Percentiles rank a stretch among this genome's conserved stretches.
These are phyloP conservation scores for Microthyrium microscopicum DNA, from an alignment of 2,329 filamentous ascomycete genomes.

Conservation along the genomic window DNA sequence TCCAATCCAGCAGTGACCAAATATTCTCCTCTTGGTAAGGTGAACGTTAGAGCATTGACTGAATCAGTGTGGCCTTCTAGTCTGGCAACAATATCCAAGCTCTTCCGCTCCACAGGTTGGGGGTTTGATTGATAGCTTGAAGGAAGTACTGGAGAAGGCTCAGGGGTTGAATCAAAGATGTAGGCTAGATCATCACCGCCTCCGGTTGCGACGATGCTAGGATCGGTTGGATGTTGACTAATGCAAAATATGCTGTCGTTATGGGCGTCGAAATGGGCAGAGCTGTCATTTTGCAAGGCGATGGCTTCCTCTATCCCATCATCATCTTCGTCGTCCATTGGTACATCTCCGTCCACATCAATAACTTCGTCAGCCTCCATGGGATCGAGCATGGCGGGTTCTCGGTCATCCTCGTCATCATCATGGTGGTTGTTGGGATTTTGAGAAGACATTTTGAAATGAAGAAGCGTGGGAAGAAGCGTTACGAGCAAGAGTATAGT, in stretches of 20 bases:
- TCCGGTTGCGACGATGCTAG: conserved; percentile 69
- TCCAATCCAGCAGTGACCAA: conserved; percentile 79
- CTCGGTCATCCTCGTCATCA: conserved; percentile 35
- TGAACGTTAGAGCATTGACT: conserved; percentile 75
- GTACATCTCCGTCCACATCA: conserved; percentile 50
- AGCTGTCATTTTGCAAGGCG: conserved; percentile 74
- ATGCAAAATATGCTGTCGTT: conserved; percentile 89
- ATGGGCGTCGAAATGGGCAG: conserved; percentile 81
- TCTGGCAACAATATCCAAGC: conserved; percentile 50
- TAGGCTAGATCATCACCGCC: conserved; percentile 77
- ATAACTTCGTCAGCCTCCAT: conserved; percentile 69
- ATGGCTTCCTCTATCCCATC: conserved; percentile 50
- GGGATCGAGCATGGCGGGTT: conserved; percentile 56
- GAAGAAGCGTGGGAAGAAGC: too few species aligned
- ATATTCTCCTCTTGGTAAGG: conserved; percentile 65
- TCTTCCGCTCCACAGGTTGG: conserved; percentile 34
- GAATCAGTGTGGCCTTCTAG: conserved; percentile 87
- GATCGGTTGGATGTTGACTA: conserved; percentile 71
- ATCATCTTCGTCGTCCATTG: conserved; percentile 65
- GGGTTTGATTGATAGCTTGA: conserved; percentile 56
- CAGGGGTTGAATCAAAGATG: conserved; percentile 60
- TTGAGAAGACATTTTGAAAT: conserved; percentile 11
- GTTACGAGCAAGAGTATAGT: too few species aligned
- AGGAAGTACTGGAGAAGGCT: conserved; percentile 51
- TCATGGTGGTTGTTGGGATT: conserved; percentile 9